phyloP scores from a whole-genome alignment of 2,329 filamentous ascomycete species.

The Tolypocladium tundrense region DNA sequence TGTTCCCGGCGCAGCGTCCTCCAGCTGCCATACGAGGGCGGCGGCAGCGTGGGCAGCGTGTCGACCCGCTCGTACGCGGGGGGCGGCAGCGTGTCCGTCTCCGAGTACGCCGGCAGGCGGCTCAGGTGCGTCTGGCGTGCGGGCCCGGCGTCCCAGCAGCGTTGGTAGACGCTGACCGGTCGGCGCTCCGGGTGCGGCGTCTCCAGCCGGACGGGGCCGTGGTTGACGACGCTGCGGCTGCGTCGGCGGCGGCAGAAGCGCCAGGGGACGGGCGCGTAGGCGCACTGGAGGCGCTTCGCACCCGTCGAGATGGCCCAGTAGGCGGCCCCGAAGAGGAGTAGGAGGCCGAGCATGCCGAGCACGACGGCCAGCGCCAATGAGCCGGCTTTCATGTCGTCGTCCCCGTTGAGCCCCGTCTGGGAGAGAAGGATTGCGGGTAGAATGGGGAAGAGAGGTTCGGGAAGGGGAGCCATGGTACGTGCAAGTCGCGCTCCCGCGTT shows the following conservation, averaged over 20 bases:
- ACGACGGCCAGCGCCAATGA: neutral
- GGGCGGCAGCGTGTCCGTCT: too few species aligned
- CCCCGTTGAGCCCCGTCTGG: neutral
- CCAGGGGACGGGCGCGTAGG: neutral
- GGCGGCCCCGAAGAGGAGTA: neutral
- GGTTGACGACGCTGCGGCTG: neutral
- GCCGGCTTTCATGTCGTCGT: neutral
- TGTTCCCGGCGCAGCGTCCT: neutral
- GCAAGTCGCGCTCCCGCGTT: neutral
- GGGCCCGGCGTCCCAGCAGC: neutral
- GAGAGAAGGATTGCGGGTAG: too few species aligned
- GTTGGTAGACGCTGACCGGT: neutral
- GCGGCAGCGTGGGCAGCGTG: neutral
- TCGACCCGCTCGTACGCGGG: neutral
- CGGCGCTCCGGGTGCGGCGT: neutral
- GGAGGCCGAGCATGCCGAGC: neutral
- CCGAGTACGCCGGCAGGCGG: neutral
- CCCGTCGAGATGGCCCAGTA: neutral
- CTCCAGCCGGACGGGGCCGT: too few species aligned
- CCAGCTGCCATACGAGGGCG: conserved; percentile 1
- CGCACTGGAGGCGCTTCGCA: neutral
- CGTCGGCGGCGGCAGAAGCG: too few species aligned
- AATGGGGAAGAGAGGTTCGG: too few species aligned
- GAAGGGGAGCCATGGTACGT: neutral
- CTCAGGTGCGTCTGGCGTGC: neutral